Evolutionary conservation across 345 rosid genomes (phyloP).

Genomic region (Citrus reticulata): DNA sequence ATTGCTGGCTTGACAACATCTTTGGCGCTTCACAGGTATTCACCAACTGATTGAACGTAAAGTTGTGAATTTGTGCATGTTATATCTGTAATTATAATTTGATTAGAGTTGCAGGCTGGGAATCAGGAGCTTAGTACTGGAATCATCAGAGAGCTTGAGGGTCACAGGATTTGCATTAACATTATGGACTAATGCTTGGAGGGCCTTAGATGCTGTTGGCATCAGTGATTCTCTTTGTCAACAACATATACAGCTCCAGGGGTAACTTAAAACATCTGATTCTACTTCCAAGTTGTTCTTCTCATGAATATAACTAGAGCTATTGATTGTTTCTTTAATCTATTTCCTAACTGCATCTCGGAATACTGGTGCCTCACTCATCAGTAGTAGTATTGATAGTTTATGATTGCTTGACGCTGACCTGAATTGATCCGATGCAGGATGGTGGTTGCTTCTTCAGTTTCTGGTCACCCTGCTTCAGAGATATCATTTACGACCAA

Average conservation of each 20-base stretch:
- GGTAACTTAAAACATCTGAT: conserved; percentile 19
- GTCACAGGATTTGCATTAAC: conserved; percentile 53
- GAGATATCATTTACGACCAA: conserved; percentile 18
- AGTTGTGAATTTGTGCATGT: too few relatives aligned
- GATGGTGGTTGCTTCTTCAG: conserved; percentile 20
- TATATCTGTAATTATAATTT: too few relatives aligned
- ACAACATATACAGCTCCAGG: conserved; percentile 33
- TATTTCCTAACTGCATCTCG: too few relatives aligned
- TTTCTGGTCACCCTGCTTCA: conserved; percentile 17
- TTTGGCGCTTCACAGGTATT: conserved; percentile 59
- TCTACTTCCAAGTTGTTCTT: too few relatives aligned
- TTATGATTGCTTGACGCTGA: too few relatives aligned
- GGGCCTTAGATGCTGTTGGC: conserved; percentile 65
- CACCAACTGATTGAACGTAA: not conserved
- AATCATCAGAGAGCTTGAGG: conserved; percentile 56
- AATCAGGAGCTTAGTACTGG: conserved; percentile 60
- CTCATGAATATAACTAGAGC: too few relatives aligned
- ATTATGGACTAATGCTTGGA: conserved; percentile 67
- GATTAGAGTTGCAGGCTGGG: conserved; percentile 47
- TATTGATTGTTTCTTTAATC: too few relatives aligned
- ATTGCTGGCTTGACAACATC: conserved; percentile 65
- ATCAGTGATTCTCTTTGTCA: conserved; percentile 44
- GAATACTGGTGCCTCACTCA: too few relatives aligned
- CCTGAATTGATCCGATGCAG: conserved; percentile 22
- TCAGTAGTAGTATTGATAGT: too few relatives aligned